A percentile compares a stretch with the other conserved stretches of the same genome.
Evolutionary conservation across 768 basidiomycete genomes (phyloP).

Genomic region (Boletus reticuloceps): DNA sequence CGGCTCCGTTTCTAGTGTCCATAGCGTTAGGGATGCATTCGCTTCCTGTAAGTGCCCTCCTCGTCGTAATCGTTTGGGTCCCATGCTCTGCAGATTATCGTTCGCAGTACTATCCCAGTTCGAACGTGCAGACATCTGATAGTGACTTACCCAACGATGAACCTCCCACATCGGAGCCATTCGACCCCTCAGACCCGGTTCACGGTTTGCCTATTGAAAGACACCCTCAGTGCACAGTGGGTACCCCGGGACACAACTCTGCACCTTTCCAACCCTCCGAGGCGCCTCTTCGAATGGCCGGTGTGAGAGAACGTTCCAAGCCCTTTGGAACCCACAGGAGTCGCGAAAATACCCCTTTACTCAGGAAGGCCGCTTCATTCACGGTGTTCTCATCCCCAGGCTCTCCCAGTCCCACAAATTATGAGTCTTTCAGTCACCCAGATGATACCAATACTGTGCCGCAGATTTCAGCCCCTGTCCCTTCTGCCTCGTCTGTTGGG

Average conservation of each 20-base stretch:
- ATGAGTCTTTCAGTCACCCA: not conserved
- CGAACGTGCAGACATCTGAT: constrained; percentile 52
- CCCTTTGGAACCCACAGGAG: not conserved
- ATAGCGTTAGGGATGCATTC: constrained; percentile 54
- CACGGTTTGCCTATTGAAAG: constrained; percentile 7
- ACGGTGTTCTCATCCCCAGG: constrained; percentile 15
- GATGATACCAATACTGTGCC: not conserved
- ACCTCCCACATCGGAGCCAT: constrained; percentile 2
- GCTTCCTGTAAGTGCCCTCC: constrained; percentile 49
- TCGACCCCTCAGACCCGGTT: not conserved
- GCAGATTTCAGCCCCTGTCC: constrained; percentile 2
- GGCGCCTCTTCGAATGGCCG: constrained; percentile 21
- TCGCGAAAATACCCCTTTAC: constrained; percentile 37
- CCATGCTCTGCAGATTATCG: constrained; percentile 52
- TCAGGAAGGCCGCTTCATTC: constrained; percentile 40
- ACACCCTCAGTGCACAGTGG: not conserved
- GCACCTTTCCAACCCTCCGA: constrained; percentile 12
- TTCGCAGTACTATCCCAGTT: constrained; percentile 63
- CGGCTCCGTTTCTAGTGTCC: constrained; percentile 47
- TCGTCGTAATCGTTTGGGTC: not conserved
- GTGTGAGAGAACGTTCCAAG: constrained; percentile 2
- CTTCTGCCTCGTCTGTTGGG: constrained; percentile 1
- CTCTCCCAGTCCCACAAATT: not conserved
- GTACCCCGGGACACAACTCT: not conserved
- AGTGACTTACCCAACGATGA: constrained; percentile 39